phyloP scores from a whole-genome alignment of 805 yeast species.

The Pichia eremophila region DNA sequence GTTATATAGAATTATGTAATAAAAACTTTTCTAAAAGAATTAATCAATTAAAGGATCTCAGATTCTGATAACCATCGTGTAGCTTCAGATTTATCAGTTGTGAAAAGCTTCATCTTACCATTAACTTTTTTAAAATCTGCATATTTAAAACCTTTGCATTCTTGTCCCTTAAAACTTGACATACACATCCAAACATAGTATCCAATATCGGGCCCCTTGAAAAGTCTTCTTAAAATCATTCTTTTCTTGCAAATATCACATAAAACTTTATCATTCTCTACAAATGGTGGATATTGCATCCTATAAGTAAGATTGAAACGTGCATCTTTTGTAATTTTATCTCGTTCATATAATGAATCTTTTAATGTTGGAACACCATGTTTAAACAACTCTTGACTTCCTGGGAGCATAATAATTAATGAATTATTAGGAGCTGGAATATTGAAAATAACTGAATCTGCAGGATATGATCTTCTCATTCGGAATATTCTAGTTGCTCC shows the following conservation, averaged over 20 bases:
- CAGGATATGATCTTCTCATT: slow-evolving; percentile 31
- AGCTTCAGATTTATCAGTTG: neutral
- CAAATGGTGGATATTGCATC: slow-evolving; percentile 34
- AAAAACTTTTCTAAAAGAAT: neutral
- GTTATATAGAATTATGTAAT: neutral
- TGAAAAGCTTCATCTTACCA: neutral
- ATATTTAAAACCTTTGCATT: slow-evolving; percentile 42
- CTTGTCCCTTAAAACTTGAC: slow-evolving; percentile 31
- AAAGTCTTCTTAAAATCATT: slow-evolving; percentile 51
- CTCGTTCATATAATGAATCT: slow-evolving; percentile 28
- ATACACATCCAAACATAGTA: slow-evolving; percentile 63
- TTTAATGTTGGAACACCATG: slow-evolving; percentile 49
- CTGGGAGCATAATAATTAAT: slow-evolving; percentile 64
- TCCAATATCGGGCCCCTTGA: slow-evolving; percentile 38
- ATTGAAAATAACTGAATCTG: slow-evolving; percentile 30
- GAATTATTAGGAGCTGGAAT: slow-evolving; percentile 66
- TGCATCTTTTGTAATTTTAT: slow-evolving; percentile 38
- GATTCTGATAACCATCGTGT: slow-evolving; percentile 4
- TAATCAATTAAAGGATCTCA: neutral
- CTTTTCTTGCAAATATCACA: slow-evolving; percentile 33
- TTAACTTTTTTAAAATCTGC: slow-evolving; percentile 35
- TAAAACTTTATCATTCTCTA: slow-evolving; percentile 26
- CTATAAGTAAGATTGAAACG: slow-evolving; percentile 64
- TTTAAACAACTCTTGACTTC: slow-evolving; percentile 67
- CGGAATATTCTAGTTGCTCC: slow-evolving; percentile 68